Evolutionary conservation across 345 rosid genomes (phyloP).

Genomic region (Corymbia maculata): DNA sequence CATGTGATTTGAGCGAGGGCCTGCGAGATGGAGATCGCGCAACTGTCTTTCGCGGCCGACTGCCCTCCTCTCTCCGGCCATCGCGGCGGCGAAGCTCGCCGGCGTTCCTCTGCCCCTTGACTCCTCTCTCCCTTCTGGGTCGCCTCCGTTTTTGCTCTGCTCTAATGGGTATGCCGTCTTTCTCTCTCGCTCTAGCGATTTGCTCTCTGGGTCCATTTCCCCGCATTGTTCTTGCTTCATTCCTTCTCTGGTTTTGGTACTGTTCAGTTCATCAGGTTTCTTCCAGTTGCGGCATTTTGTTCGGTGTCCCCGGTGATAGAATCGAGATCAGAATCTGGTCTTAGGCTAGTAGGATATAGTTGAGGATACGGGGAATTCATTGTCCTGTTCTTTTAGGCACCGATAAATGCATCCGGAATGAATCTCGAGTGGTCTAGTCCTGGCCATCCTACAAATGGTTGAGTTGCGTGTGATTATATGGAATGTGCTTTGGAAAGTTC

Average conservation of each 20-base stretch:
- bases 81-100: constrained; percentile 48
- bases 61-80: constrained; percentile 52
- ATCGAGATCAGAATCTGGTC: neutral
- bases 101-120: constrained; percentile 16
- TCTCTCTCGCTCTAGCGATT: neutral
- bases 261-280: neutral
- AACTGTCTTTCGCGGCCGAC: constrained; percentile 39
- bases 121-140: constrained; percentile 7
- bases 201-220: neutral
- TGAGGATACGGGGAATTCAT: neutral
- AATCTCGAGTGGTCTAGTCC: neutral
- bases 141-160: constrained; percentile 35
- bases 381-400: neutral
- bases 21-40: constrained; percentile 28
- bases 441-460: neutral
- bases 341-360: neutral
- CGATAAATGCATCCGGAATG: neutral
- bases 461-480: neutral
- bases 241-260: neutral
- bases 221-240: neutral
- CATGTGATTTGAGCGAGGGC: neutral
- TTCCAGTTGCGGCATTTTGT: neutral
- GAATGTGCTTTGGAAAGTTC: neutral
- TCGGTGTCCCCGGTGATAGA: neutral
- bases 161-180: constrained; percentile 48